A percentile compares a stretch with the other conserved stretches of the same genome.
These are phyloP conservation scores for Dothiorella sarmentorum DNA, from an alignment of 2,329 filamentous ascomycete species.

Conservation along the genomic window DNA sequence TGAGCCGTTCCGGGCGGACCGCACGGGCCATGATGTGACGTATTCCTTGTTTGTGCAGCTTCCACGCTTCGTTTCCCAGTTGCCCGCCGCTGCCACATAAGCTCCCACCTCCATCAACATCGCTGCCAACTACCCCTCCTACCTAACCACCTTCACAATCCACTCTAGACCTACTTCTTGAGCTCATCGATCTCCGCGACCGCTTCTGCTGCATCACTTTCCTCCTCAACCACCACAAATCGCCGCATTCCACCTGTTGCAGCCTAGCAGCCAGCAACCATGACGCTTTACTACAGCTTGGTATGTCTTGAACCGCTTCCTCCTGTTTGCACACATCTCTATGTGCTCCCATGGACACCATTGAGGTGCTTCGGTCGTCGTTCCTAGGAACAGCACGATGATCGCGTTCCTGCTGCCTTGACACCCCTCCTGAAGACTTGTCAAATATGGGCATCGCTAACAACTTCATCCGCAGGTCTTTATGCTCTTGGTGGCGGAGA, in stretches of 20 bases:
- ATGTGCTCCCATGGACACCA: too few relatives aligned
- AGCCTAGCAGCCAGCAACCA: slow-evolving; percentile 40
- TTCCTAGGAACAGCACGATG: slow-evolving; percentile 26
- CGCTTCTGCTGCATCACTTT: neutral
- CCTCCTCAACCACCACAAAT: neutral
- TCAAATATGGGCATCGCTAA: neutral
- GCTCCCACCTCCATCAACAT: slow-evolving; percentile 8
- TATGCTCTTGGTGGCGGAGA: slow-evolving; percentile 76
- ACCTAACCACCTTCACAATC: neutral
- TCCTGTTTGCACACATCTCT: neutral
- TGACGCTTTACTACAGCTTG: slow-evolving; percentile 69
- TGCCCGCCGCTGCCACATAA: slow-evolving; percentile 7
- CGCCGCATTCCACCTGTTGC: neutral
- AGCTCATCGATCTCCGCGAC: neutral
- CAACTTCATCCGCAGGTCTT: slow-evolving; percentile 62
- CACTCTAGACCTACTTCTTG: neutral
- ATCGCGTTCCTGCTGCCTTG: slow-evolving; percentile 47
- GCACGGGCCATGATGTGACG: slow-evolving; percentile 15
- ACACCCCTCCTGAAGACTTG: slow-evolving; percentile 23
- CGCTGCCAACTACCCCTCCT: neutral
- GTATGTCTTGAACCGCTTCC: slow-evolving; percentile 45
- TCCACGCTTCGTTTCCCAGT: slow-evolving; percentile 14
- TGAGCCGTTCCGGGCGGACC: neutral
- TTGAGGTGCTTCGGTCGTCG: neutral
- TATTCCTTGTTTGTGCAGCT: slow-evolving; percentile 10